Base-by-base conservation (phyloP, 2,329 filamentous ascomycete species). In the Phialophora expanda region DNA sequence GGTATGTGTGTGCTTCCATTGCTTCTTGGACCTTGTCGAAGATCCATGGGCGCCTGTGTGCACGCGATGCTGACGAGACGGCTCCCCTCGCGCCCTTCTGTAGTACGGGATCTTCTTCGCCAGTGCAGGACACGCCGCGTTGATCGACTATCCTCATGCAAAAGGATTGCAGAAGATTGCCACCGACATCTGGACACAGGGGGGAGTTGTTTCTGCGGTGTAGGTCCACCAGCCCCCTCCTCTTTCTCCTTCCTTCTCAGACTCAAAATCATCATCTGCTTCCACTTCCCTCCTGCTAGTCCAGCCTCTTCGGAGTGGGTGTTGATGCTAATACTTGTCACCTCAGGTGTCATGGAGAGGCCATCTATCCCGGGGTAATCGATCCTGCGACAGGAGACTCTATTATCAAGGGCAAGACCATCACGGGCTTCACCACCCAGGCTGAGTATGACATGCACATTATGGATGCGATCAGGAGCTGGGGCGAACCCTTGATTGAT, bases 91-190 rank as follows among this genome's bases (percentile, higher is more conserved):
- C 32, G 9, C 32, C 24, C 12, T 30, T 28, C 8, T 55, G 3
- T 53, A 70, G 58, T 71, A 78, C 66, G 79, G 79, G 38, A 64
- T 80, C n/a, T 81, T 81, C 73, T 81, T 76, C 69, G 78, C 79
- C 5, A 77, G 75, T 3, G 80, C 79, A 1, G 80, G 80, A 17
- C 81, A 83, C 63, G 82, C 81, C 0, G 75, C 80, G 1, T 68
- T 83, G 56, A 78, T 83, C 59, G 81, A 83, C 70, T 83, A 82
- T 68, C 80, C 81, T 4, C 75, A 74, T 32, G 80, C 81, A 4
- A 76, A 67, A 22, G 71, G 66, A 1, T 73, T 83, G 57, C 79
- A 83, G 66, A 73, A 72, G 8, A 77, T 83, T 60, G 81, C 80
- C 1, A 69, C 74, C 20, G 69, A 76, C 34, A 75, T 83, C 17